phyloP scores from a whole-genome alignment of 768 basidiomycete species.

The Trametes villosa region DNA sequence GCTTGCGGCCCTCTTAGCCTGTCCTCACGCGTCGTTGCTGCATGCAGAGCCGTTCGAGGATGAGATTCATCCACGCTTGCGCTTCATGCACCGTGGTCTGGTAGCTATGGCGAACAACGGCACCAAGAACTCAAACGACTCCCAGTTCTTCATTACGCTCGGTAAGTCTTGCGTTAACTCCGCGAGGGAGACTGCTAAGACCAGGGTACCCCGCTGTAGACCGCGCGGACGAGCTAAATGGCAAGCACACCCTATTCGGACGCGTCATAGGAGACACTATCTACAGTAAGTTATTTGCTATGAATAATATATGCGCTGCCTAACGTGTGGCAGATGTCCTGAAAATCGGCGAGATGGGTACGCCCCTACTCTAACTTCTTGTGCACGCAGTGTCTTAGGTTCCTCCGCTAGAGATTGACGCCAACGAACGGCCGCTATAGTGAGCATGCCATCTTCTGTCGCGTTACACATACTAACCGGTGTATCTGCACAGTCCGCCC shows the following conservation, averaged over 20 bases:
- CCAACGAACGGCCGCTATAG: conserved; percentile 81
- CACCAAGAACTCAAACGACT: conserved; percentile 85
- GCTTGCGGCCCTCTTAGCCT: too few species aligned
- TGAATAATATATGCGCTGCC: background rate
- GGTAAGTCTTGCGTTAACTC: conserved; percentile 47
- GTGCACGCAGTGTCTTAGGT: conserved; percentile 18
- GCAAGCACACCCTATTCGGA: conserved; percentile 96
- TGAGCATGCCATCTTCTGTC: conserved; percentile 39
- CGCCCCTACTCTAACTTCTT: conserved; percentile 26
- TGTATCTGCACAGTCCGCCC: conserved; percentile 66
- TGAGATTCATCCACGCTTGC: conserved; percentile 90
- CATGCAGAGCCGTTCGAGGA: conserved; percentile 87
- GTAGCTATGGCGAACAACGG: conserved; percentile 95
- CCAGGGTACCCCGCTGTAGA: conserved; percentile 47
- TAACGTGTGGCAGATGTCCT: conserved; percentile 65
- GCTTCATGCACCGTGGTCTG: conserved; percentile 87
- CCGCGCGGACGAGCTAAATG: conserved; percentile 89
- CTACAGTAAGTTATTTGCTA: conserved; percentile 63
- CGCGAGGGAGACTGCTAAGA: background rate
- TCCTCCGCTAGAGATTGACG: conserved; percentile 61
- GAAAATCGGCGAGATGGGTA: conserved; percentile 91
- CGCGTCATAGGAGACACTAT: conserved; percentile 85
- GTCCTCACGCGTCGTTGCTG: background rate
- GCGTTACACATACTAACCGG: background rate
- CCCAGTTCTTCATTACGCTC: conserved; percentile 94